Evolutionary conservation across 768 basidiomycete species (phyloP).

Genomic region (Fomitopsis serialis): DNA sequence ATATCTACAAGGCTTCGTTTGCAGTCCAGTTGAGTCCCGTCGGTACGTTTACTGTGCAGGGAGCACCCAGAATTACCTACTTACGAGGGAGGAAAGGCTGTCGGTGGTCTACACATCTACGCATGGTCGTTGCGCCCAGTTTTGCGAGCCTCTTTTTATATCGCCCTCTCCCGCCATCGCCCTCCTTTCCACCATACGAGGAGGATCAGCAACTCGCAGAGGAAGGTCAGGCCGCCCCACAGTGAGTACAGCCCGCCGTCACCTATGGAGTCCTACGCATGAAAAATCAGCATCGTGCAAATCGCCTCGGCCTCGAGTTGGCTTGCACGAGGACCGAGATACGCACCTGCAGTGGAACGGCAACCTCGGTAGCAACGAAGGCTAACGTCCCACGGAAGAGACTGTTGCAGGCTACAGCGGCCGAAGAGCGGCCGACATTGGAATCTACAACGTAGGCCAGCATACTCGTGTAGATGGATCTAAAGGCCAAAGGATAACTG

Average conservation of each 20-base stretch:
- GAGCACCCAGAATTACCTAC: no score
- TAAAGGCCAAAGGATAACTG: constrained; percentile 14
- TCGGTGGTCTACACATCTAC: no score
- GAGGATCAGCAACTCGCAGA: constrained; percentile 51
- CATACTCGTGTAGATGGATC: constrained; percentile 61
- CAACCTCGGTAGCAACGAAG: constrained; percentile 65
- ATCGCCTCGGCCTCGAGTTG: neutral
- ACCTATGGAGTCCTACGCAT: constrained; percentile 57
- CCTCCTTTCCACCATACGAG: constrained; percentile 56
- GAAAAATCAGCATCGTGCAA: neutral
- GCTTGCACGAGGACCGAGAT: neutral
- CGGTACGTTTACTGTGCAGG: no score
- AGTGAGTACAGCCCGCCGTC: constrained; percentile 80
- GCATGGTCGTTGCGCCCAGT: neutral
- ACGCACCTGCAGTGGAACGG: constrained; percentile 51
- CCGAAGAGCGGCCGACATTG: constrained; percentile 74
- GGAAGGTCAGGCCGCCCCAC: constrained; percentile 47
- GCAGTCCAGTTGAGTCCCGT: no score
- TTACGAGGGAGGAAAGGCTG: no score
- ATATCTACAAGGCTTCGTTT: no score
- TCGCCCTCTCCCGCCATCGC: constrained; percentile 44
- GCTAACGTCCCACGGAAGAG: constrained; percentile 66
- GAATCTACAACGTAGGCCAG: constrained; percentile 86
- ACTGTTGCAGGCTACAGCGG: constrained; percentile 73
- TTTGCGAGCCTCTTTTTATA: neutral